Evolutionary conservation across 1,139 yeast genomes (phyloP).

Genomic region (Sugiyamaella castrensis): DNA sequence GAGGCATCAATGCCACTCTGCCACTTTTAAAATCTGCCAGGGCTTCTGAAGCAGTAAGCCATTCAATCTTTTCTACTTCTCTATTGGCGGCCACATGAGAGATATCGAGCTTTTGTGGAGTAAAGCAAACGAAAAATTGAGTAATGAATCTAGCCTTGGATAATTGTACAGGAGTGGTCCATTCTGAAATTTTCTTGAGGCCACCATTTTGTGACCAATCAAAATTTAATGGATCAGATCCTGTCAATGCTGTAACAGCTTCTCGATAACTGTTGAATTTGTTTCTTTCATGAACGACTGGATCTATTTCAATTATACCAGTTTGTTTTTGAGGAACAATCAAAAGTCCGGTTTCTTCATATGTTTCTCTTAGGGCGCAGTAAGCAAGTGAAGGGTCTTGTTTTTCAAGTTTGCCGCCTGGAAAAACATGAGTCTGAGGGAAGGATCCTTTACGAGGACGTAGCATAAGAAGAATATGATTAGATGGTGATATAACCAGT

Average conservation of each 20-base stretch:
- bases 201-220: slow-evolving; percentile 21
- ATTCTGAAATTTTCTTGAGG: slow-evolving; percentile 23
- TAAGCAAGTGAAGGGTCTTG: slow-evolving; percentile 30
- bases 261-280: slow-evolving; percentile 18
- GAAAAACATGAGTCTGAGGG: slow-evolving; percentile 35
- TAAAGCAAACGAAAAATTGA: slow-evolving; percentile 30
- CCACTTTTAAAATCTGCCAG: slow-evolving; percentile 26
- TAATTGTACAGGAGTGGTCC: slow-evolving; percentile 34
- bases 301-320: slow-evolving; percentile 1
- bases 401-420: slow-evolving; percentile 35
- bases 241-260: slow-evolving; percentile 17
- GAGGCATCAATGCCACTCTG: slow-evolving; percentile 33
- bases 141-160: slow-evolving; percentile 31
- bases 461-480: slow-evolving; percentile 31
- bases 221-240: slow-evolving; percentile 12
- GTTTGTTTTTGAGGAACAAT: slow-evolving; percentile 22
- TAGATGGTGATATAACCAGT: slow-evolving; percentile 31
- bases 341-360: slow-evolving; percentile 36
- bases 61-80: slow-evolving; percentile 29
- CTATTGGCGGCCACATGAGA: slow-evolving; percentile 14
- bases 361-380: slow-evolving; percentile 37
- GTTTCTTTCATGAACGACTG: slow-evolving; percentile 20
- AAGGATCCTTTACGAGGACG: slow-evolving; percentile 34
- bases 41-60: slow-evolving; percentile 33
- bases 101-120: slow-evolving; percentile 21